Conservation (phyloP, 768 basidiomycete genomes). For the Pleurotus platypus region DNA sequence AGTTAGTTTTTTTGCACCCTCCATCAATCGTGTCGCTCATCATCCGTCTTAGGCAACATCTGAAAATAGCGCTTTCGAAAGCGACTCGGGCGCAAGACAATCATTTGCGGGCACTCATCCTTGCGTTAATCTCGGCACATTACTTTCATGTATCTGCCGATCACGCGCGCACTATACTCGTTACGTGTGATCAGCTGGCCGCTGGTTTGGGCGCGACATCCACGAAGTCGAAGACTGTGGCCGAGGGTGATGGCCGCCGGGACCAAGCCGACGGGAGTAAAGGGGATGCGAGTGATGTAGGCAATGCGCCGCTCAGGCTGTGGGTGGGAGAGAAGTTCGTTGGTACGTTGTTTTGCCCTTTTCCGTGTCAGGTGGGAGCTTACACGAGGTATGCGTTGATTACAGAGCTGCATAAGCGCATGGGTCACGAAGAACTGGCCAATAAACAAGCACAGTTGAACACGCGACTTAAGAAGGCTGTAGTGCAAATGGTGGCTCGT, state of each 20-base stretch:
- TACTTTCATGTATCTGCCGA: constrained; percentile 68
- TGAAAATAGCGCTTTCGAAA: constrained; percentile 57
- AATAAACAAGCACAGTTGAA: constrained; percentile 47
- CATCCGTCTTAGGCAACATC: constrained; percentile 39
- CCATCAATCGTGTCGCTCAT: constrained; percentile 8
- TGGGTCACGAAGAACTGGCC: constrained; percentile 45
- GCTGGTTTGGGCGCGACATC: constrained; percentile 58
- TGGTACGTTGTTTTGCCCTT: constrained; percentile 36
- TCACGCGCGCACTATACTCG: constrained; percentile 65
- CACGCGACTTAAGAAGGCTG: constrained; percentile 8
- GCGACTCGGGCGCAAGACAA: constrained; percentile 63
- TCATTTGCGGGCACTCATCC: constrained; percentile 65
- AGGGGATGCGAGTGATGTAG: constrained; percentile 25
- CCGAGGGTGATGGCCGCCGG: constrained; percentile 5
- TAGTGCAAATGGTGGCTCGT: not conserved
- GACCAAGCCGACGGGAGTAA: constrained; percentile 18
- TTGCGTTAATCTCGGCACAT: constrained; percentile 66
- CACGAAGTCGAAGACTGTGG: constrained; percentile 16
- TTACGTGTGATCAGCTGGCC: constrained; percentile 65
- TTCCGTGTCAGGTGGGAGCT: constrained; percentile 3
- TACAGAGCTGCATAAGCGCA: constrained; percentile 56
- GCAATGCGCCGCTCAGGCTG: constrained; percentile 61
- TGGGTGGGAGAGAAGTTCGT: constrained; percentile 73
- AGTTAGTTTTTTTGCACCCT: constrained; percentile 37
- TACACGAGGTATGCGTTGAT: not conserved